These are phyloP conservation scores for Salix suchowensis DNA, from an alignment of 345 rosid genomes.

Conservation along the genomic window DNA sequence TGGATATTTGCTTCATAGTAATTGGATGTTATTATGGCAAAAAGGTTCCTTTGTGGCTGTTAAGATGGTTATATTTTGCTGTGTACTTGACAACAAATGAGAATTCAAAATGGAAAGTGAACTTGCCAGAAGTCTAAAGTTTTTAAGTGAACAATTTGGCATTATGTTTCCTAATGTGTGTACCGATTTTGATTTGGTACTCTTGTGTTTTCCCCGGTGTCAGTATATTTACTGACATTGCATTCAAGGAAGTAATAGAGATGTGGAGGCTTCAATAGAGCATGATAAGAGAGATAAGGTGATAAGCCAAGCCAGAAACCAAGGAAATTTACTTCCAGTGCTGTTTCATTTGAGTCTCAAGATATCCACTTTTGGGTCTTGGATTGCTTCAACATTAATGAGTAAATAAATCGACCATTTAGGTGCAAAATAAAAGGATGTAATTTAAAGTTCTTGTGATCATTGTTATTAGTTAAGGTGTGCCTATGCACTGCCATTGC, in stretches of 20 bases:
- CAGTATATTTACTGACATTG: neutral
- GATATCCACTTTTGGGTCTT: neutral
- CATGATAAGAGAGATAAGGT: neutral
- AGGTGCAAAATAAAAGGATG: neutral
- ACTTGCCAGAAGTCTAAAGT: slow-evolving; percentile 11
- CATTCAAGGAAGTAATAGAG: neutral
- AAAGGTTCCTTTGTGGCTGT: slow-evolving; percentile 12
- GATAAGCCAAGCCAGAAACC: neutral
- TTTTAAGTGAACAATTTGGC: neutral
- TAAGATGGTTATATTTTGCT: slow-evolving; percentile 20
- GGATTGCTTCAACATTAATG: neutral
- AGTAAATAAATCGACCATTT: neutral
- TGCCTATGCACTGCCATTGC: neutral
- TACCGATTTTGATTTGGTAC: neutral
- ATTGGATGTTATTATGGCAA: slow-evolving; percentile 20
- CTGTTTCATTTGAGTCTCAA: slow-evolving; percentile 1
- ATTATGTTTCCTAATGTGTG: neutral
- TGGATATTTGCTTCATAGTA: slow-evolving; percentile 19
- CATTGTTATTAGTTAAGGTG: neutral
- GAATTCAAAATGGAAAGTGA: slow-evolving; percentile 4
- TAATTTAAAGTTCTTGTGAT: neutral
- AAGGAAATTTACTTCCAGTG: neutral
- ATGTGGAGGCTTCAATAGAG: neutral
- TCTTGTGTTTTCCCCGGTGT: neutral
- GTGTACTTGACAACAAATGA: slow-evolving; percentile 20